These are phyloP conservation scores for Grosmannia serpens DNA, from an alignment of 2,329 filamentous ascomycete species.

Conservation along the genomic window DNA sequence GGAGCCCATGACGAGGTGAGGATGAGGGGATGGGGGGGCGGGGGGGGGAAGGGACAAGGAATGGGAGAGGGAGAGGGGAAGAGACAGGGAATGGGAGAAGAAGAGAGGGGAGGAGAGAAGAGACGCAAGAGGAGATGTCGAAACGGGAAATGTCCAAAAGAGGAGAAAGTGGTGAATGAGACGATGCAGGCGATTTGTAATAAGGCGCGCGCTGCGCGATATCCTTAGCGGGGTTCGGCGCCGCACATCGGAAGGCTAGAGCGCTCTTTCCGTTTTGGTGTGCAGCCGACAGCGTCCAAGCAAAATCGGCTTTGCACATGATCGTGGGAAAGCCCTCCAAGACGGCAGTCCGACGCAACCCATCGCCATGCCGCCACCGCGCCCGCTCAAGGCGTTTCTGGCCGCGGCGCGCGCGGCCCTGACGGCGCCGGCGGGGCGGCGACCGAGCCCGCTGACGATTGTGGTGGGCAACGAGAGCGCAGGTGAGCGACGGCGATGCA, in stretches of 20 bases:
- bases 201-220: neutral
- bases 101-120: neutral
- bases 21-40: neutral
- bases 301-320: no score
- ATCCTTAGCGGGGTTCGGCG: neutral
- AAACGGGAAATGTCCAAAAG: neutral
- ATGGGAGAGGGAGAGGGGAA: neutral
- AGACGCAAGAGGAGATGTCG: neutral
- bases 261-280: neutral
- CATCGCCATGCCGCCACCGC: slow-evolving; percentile 5
- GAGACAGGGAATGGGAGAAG: neutral
- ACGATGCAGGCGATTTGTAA: neutral
- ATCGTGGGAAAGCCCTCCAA: no score
- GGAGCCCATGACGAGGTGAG: neutral
- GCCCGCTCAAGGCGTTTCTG: slow-evolving; percentile 35
- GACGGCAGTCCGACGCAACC: no score
- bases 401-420: slow-evolving; percentile 36
- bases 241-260: neutral
- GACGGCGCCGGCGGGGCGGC: slow-evolving; percentile 27
- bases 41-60: neutral
- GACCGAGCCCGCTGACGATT: slow-evolving; percentile 40
- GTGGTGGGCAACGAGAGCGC: slow-evolving; percentile 59
- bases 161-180: neutral
- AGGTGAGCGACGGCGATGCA: slow-evolving; percentile 24
- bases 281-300: neutral